Base-by-base conservation (phyloP, 352 stramenopile genomes). In the Pythium dissotocum region DNA sequence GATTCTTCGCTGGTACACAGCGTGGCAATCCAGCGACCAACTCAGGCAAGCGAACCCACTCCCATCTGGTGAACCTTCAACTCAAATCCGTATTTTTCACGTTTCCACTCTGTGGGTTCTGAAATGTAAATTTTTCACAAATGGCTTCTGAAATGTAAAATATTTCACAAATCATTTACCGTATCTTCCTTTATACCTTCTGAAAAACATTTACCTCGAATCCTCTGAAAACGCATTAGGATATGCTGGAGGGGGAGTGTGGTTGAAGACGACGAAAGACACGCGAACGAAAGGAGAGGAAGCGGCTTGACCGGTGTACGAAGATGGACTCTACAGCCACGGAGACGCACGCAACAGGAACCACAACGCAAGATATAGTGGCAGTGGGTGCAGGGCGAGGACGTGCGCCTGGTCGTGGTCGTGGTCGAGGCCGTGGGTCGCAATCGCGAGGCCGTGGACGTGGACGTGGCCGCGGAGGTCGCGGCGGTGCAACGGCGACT, bases 401-500 rank as follows among this genome's bases (percentile, higher is more conserved):
- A 13, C 57, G 57, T 38, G 57, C 33, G 6, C 38, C 33, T 63
- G 58, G 51, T 4, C 65, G 65, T 30, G 57, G 49, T 1, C 48
- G 52, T 36, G 63, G 54, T 30, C 53, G 54, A 13, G 54, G 54
- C 1, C 40, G 62, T 18, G 62, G 63, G 10, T 13, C 44, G 44
- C 18, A 24, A n/a, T 30, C n/a, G 18, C 24, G 49, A 32, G 48
- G 24, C 26, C 49, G 49, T 10, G 49, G 49, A 38, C n/a, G 49
- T 35, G 16, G 44, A 9, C 7, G n/a, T 8, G 9, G 49, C 36
- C 4, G 24, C 18, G 49, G 24, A 56, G 49, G 49, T 6, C 21
- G 48, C 48, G 48, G 48, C 4, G 21, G 48, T 26, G 13, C 42
- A 4, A 18, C 4, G 13, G 40, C 40, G 40, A 16, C 44, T 4